These are phyloP conservation scores for Erythrobasidium yunnanense DNA, from an alignment of 768 basidiomycete species.

Conservation along the genomic window DNA sequence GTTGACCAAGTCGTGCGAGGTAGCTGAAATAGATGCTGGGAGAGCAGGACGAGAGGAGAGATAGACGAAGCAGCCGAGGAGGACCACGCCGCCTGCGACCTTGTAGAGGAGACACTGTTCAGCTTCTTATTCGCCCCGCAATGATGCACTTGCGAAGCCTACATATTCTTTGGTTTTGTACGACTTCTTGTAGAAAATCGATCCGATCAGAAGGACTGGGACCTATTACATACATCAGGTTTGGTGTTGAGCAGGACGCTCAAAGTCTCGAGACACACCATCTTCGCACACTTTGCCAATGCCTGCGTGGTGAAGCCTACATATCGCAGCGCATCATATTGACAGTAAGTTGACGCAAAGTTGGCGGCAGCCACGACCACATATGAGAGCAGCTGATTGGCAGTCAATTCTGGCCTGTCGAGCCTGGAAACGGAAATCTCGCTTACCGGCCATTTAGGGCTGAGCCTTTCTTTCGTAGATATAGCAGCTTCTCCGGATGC, in stretches of 20 bases:
- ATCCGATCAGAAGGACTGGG: constrained; percentile 37
- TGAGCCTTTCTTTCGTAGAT: not conserved
- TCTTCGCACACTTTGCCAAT: constrained; percentile 36
- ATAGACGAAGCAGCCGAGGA: constrained; percentile 35
- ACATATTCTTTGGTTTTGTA: constrained; percentile 32
- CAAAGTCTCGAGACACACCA: too few species aligned
- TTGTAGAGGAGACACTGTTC: not conserved
- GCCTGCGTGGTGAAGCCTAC: constrained; percentile 34
- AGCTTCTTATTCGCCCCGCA: not conserved
- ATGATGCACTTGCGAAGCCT: not conserved
- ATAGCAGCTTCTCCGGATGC: not conserved
- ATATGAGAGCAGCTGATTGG: constrained; percentile 22
- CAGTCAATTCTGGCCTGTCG: not conserved
- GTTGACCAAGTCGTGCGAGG: not conserved
- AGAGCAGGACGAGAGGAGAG: constrained; percentile 29
- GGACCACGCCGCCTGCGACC: constrained; percentile 31
- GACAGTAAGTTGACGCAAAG: constrained; percentile 34
- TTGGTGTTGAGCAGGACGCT: too few species aligned
- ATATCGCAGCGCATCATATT: constrained; percentile 35
- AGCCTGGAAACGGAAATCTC: not conserved
- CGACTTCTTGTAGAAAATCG: constrained; percentile 32
- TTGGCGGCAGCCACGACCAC: constrained; percentile 33
- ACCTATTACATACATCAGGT: too few species aligned
- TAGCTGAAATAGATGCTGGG: not conserved
- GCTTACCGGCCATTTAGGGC: not conserved